phyloP scores from a whole-genome alignment of 129 eudicot genomes.

The Flaveria bidentis region DNA sequence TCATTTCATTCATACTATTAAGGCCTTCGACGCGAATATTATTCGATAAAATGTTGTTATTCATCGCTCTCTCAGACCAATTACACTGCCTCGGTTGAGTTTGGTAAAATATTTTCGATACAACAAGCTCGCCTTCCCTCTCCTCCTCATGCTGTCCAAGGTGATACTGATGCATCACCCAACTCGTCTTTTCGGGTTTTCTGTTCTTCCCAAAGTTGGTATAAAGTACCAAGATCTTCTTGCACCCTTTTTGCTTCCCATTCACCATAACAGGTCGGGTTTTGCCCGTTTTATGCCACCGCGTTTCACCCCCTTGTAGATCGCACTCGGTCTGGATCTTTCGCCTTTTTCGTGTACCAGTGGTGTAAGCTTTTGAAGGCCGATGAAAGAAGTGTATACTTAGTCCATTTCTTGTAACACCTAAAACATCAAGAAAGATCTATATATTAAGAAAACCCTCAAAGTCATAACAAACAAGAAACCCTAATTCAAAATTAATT shows the following conservation, averaged over 20 bases:
- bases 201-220: slow-evolving; percentile 65
- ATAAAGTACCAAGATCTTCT: slow-evolving; percentile 74
- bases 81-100: slow-evolving; percentile 79
- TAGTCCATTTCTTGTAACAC: slow-evolving; percentile 60
- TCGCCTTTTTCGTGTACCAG: slow-evolving; percentile 69
- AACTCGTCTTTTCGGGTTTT: slow-evolving; percentile 72
- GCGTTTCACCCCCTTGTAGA: slow-evolving; percentile 58
- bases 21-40: slow-evolving; percentile 20
- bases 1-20: background rate
- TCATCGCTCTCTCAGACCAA: slow-evolving; percentile 50
- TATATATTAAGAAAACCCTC: too few relatives aligned
- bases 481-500: background rate
- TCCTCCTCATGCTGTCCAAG: slow-evolving; percentile 72
- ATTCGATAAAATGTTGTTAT: slow-evolving; percentile 14
- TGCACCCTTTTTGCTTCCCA: slow-evolving; percentile 58
- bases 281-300: slow-evolving; percentile 85
- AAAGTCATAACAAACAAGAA: background rate
- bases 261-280: slow-evolving; percentile 52
- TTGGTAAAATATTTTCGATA: slow-evolving; percentile 72
- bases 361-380: slow-evolving; percentile 74
- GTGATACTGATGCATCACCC: slow-evolving; percentile 86
- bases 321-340: slow-evolving; percentile 55
- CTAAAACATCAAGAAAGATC: slow-evolving; percentile 24
- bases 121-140: slow-evolving; percentile 72
- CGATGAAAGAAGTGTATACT: slow-evolving; percentile 73